Evolutionary conservation across 169 alveolate species (phyloP).

Genomic region (Plasmodium coatneyi): DNA sequence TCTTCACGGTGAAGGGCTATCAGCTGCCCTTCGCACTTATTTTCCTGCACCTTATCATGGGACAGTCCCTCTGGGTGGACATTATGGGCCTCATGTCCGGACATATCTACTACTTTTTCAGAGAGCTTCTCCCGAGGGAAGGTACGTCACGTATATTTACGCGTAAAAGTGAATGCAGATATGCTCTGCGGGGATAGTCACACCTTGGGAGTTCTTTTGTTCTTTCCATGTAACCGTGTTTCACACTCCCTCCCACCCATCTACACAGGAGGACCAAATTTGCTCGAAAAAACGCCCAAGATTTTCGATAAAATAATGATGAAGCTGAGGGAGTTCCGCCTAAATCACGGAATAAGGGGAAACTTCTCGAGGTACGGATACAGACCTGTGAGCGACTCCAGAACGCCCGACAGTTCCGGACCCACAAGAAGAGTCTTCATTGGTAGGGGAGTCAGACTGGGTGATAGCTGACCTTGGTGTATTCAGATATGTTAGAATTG

Average conservation of each 20-base stretch:
- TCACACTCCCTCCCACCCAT: background rate
- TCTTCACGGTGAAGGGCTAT: slow-evolving; percentile 88
- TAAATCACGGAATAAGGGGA: slow-evolving; percentile 31
- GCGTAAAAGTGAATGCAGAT: background rate
- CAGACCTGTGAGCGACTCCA: slow-evolving; percentile 41
- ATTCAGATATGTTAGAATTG: background rate
- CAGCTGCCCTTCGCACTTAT: slow-evolving; percentile 90
- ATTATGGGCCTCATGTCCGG: slow-evolving; percentile 91
- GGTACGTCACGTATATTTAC: slow-evolving; percentile 48
- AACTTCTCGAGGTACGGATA: slow-evolving; percentile 34
- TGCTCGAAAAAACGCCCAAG: slow-evolving; percentile 80
- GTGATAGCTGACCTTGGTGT: slow-evolving; percentile 71
- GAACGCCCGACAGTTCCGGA: slow-evolving; percentile 40
- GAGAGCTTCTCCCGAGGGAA: slow-evolving; percentile 88
- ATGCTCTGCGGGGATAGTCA: background rate
- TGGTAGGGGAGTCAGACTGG: slow-evolving; percentile 87
- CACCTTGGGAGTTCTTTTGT: background rate
- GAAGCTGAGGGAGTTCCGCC: slow-evolving; percentile 74
- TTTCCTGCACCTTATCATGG: slow-evolving; percentile 89
- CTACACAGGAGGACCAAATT: slow-evolving; percentile 76
- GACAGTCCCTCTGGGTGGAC: slow-evolving; percentile 89
- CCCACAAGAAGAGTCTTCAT: slow-evolving; percentile 79
- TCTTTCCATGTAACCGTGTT: background rate
- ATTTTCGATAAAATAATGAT: slow-evolving; percentile 81
- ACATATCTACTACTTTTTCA: slow-evolving; percentile 85